Evolutionary conservation across 148 eudicot species (phyloP), one percentile per base, ranked within the genome.

Genomic region (Rhododendron williamsianum): DNA sequence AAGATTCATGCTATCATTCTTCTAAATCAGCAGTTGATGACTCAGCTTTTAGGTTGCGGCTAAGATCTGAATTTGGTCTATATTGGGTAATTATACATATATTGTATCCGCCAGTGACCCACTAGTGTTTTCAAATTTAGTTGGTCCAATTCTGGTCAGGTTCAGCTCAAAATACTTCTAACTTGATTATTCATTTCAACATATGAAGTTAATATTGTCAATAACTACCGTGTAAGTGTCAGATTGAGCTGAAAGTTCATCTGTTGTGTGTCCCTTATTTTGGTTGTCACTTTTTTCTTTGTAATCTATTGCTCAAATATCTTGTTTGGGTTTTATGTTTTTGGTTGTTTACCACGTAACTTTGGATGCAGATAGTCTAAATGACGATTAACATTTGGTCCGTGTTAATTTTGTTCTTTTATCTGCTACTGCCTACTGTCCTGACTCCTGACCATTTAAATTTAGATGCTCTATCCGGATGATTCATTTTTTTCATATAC

Each of bases 81-180:
- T 19, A 36, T 76, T n/a, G 19, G 19, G 35, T 36, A 54, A 84
- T 76, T 33, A 52, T 51, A 21, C 0, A 10, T 16, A 10, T 18
- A 6, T 13, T 76, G 35, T 15, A 2, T 2, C 15, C 15, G 19
- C 18, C 15, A 49, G 33, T 46, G 49, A 46, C 11, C 49, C 2
- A 0, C 49, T 46, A 46, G 49, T 49, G 65, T 41, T n/a, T 69
- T 54, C 19, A 16, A 48, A 48, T 9, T 71, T 25, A 46, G 63
- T 41, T 23, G 72, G 72, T 84, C 69, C 71, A 54, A 76, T 48
- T 76, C 7, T 21, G 56, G 52, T 84, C 80, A 74, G 81, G 35
- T 74, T 84, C 9, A 46, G 78, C 52, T 60, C 12, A 83, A 69
- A 65, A 45, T 83, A 69, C 23, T 69, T 45, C 49, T 12, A 41